Evolutionary conservation across 768 basidiomycete species (phyloP), one percentile per base, ranked within the genome.

Genomic region (Mycena sanguinolenta): DNA sequence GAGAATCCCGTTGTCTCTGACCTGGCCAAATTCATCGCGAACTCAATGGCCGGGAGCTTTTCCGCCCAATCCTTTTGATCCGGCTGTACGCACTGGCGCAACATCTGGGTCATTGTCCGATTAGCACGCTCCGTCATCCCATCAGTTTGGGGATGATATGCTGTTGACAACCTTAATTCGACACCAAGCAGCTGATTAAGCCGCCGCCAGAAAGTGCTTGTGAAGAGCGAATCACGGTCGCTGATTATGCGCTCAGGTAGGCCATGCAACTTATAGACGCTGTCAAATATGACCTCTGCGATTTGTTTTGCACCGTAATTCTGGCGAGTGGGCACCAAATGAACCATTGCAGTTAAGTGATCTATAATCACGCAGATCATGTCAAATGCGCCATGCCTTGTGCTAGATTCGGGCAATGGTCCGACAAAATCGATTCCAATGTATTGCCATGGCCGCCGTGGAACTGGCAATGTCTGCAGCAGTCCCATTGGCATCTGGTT

Each of bases 361-460:
- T 75, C 74, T 16, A 78, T 77, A 0, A 77, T 67, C 72, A 69
- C 67, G 14, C 50, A 55, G 13, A 79, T 76, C 74, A 75, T 75
- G 61, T 79, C 77, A 58, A 72, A 79, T 0, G 36, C 13, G 4
- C 78, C 74, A 16, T 65, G 39, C 21, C 74, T 25, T 7, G 63
- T 77, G 16, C 34, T 39, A 1, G 75, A 77, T n/a, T 60, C 72
- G 0, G 77, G 77, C 2, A 78, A 52, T 0, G 77, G 77, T 5
- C 53, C 53, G 4, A 54, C 53, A 32, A 54, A 54, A 19, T 54
- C 53, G 21, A 54, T 54, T 2, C 53, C 53, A 21, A 32, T 32
- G 21, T 54, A 54, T 21, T 54, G 53, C 53, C 53, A 54, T 2
- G 53, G 53, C 2, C 53, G 28, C 28, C 53, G 2, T 17, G 53